Evolutionary conservation across 2,329 filamentous ascomycete genomes (phyloP), one percentile per base, ranked within the genome.

Genomic region (Hypoxylon sp.): DNA sequence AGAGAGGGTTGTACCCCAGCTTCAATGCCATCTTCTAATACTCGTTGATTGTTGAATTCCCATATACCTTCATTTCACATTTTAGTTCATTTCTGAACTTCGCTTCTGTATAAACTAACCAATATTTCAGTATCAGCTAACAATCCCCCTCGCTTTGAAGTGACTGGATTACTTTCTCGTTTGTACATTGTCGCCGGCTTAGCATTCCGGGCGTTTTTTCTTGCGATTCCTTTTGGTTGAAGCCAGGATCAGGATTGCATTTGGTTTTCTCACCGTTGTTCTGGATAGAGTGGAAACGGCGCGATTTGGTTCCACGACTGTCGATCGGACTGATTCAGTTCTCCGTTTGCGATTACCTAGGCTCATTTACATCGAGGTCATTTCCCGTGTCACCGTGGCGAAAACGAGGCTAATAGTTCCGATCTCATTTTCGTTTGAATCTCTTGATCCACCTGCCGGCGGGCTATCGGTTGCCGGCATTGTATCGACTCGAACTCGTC

Each of bases 251-350:
- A 45, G 71, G 72, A 74, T 62, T 71, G 62, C 72, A 59, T 73
- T 64, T 75, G 65, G 51, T 68, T 72, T 67, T 43, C 60, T 41
- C 50, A 2, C 48, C 49, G 66, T 72, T 67, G 63, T 74, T 73
- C 63, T 73, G 69, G 65, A 72, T 70, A 74, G 61, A 67, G 69
- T 72, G 68, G 65, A 70, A 58, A 62, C 70, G 72, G 71, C 67
- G 71, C 67, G 53, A 41, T 28, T 62, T 64, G 49, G 68, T 72
- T 73, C 56, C 61, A 69, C 68, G 61, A 68, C 63, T 25, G 48
- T 50, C 50, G 49, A 61, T 46, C 60, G 60, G 70, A 52, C 58
- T 64, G 63, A 62, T 43, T 62, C 36, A 57, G 50, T 61, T 71
- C 48, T 60, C 53, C 34, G 46, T 64, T 67, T 65, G 67, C 65